phyloP scores from a whole-genome alignment of 345 rosid species.

The Lumnitzera littorea region DNA sequence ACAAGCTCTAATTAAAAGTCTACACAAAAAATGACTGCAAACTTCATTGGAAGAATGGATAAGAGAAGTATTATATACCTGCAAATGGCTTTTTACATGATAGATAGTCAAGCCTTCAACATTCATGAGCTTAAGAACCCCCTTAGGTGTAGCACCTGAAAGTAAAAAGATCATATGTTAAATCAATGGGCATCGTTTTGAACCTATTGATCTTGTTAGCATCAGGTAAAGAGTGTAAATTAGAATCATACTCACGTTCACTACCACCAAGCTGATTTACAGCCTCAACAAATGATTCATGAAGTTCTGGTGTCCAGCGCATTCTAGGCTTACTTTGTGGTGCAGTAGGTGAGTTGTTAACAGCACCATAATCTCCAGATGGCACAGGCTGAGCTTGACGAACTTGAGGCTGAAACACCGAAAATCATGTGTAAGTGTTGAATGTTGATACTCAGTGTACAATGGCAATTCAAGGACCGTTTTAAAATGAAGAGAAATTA shows the following conservation, averaged over 20 bases:
- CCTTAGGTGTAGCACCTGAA: constrained; percentile 94
- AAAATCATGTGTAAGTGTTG: constrained; percentile 24
- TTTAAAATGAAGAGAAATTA: neutral
- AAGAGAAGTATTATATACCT: constrained; percentile 32
- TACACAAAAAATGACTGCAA: constrained; percentile 6
- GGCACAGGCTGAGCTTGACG: constrained; percentile 32
- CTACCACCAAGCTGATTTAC: constrained; percentile 84
- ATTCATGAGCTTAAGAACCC: constrained; percentile 76
- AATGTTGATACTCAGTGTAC: neutral
- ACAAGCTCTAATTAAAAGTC: constrained; percentile 1
- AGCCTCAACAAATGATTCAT: constrained; percentile 89
- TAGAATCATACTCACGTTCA: constrained; percentile 52
- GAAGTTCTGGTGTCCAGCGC: constrained; percentile 98
- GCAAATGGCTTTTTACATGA: constrained; percentile 97
- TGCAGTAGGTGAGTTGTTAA: constrained; percentile 22
- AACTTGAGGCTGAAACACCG: constrained; percentile 25
- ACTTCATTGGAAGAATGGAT: constrained; percentile 6
- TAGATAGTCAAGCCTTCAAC: constrained; percentile 77
- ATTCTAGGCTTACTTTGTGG: constrained; percentile 55
- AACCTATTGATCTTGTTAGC: neutral
- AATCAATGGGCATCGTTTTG: neutral
- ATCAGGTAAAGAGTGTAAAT: neutral
- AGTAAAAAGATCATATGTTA: constrained; percentile 4
- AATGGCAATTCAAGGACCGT: constrained; percentile 1
- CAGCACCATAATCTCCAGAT: constrained; percentile 22